Evolutionary conservation across 345 rosid species (phyloP).

Genomic region (Eutrema japonicum): DNA sequence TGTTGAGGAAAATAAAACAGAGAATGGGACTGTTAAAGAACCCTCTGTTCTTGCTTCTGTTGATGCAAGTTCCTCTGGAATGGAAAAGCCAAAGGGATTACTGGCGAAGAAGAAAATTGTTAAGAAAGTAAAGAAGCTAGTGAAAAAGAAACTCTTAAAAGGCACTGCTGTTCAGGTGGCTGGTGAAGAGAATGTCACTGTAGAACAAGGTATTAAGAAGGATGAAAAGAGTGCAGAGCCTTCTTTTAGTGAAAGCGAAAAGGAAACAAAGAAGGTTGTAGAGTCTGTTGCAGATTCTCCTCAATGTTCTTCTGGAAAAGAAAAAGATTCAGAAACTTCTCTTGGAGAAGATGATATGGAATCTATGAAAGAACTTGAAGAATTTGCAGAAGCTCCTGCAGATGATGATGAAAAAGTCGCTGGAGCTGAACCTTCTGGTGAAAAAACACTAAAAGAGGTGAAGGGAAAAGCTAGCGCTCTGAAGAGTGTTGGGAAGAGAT

Average conservation of each 20-base stretch:
- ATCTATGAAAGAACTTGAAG: slow-evolving; percentile 2
- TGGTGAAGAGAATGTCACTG: slow-evolving; percentile 31
- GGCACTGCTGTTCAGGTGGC: slow-evolving; percentile 29
- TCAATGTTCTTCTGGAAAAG: slow-evolving; percentile 24
- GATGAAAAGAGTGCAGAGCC: slow-evolving; percentile 24
- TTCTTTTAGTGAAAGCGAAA: slow-evolving; percentile 23
- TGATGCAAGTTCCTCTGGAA: slow-evolving; percentile 34
- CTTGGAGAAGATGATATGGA: slow-evolving; percentile 28
- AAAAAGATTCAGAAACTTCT: slow-evolving; percentile 27
- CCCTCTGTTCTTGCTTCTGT: slow-evolving; percentile 14
- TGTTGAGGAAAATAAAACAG: slow-evolving; percentile 20
- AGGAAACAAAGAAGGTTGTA: slow-evolving; percentile 29
- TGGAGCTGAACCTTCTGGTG: slow-evolving; percentile 16
- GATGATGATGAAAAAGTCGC: slow-evolving; percentile 6
- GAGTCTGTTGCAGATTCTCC: slow-evolving; percentile 25
- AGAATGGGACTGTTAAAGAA: neutral
- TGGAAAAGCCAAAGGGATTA: slow-evolving; percentile 1
- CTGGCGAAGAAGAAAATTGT: slow-evolving; percentile 19
- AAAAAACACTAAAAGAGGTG: slow-evolving; percentile 15
- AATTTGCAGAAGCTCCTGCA: slow-evolving; percentile 10
- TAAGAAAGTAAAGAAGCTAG: slow-evolving; percentile 29
- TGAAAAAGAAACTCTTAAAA: slow-evolving; percentile 19
- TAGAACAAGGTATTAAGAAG: slow-evolving; percentile 16
- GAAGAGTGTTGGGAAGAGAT: slow-evolving; percentile 21
- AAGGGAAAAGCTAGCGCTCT: slow-evolving; percentile 7